These are phyloP conservation scores for Thermomyces lanuginosus DNA, from an alignment of 2,329 filamentous ascomycete genomes.

Conservation along the genomic window DNA sequence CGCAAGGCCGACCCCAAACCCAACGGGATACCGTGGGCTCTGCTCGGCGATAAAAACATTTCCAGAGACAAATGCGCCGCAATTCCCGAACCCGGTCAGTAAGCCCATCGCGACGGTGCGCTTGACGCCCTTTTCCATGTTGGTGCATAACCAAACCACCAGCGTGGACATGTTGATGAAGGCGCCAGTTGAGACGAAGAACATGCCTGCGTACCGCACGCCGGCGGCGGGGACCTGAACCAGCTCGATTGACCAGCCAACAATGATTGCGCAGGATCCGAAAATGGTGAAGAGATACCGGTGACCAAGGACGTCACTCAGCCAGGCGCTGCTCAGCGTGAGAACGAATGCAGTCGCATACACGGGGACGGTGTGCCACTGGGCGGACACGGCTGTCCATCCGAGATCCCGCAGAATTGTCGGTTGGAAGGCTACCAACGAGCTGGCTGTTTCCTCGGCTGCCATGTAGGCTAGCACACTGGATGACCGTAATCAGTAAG, in stretches of 20 bases:
- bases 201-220: constrained; percentile 12
- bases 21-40: constrained; percentile 13
- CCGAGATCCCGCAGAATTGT: constrained; percentile 19
- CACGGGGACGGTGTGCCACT: constrained; percentile 19
- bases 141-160: constrained; percentile 24
- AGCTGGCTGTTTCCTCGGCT: constrained; percentile 12
- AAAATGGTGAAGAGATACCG: constrained; percentile 15
- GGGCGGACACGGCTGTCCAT: constrained; percentile 15
- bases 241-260: constrained; percentile 14
- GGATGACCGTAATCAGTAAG: constrained; percentile 5
- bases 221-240: constrained; percentile 6
- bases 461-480: constrained; percentile 13
- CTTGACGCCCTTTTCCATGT: constrained; percentile 25
- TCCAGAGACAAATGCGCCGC: constrained; percentile 27
- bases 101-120: constrained; percentile 28
- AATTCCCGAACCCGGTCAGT: constrained; percentile 30
- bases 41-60: constrained; percentile 28
- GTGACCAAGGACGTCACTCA: constrained; percentile 9
- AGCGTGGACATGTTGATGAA: constrained; percentile 17
- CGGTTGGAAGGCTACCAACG: constrained; percentile 16
- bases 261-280: constrained; percentile 11
- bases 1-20: constrained; percentile 9
- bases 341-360: constrained; percentile 15
- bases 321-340: constrained; percentile 11
- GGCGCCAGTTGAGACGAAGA: constrained; percentile 13